Conservation (phyloP, 139 green algal genomes). For the Astrephomene gubernaculifera region DNA sequence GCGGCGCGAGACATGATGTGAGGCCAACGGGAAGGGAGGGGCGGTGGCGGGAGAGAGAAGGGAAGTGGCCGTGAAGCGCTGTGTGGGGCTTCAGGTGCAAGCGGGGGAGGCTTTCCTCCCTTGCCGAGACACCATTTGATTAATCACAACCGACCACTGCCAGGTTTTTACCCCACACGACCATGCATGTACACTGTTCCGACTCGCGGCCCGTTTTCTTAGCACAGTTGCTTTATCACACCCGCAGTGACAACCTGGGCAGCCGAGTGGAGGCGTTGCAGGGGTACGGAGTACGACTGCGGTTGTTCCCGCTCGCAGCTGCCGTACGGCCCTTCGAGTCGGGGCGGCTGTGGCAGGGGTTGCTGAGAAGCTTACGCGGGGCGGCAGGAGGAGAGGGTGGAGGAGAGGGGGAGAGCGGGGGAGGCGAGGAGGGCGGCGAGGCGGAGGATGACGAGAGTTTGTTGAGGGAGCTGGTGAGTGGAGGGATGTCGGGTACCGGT, state of each 20-base stretch:
- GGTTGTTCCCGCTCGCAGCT: conserved; percentile 26
- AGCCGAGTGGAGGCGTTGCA: conserved; percentile 13
- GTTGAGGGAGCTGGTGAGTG: conserved; percentile 26
- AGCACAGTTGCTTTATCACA: no score
- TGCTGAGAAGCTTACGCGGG: conserved; percentile 15
- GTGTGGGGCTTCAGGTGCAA: no score
- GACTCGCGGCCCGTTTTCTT: no score
- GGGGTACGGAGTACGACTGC: conserved; percentile 10
- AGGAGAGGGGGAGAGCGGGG: not conserved
- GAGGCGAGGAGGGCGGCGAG: not conserved
- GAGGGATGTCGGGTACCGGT: not conserved
- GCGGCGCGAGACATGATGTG: not conserved
- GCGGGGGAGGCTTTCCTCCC: no score
- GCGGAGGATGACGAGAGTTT: conserved; percentile 1
- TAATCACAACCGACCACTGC: no score
- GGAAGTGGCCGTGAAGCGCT: no score
- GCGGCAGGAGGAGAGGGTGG: not conserved
- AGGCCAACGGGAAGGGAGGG: not conserved
- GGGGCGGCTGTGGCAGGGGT: not conserved
- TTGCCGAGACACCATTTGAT: no score
- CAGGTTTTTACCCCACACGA: no score
- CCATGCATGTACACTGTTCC: no score
- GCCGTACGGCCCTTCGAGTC: conserved; percentile 4
- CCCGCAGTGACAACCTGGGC: conserved; percentile 1
- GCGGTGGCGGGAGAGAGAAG: not conserved